Percentiles rank a stretch among this genome's conserved stretches.
Evolutionary conservation across 176 grass and related monocot species (phyloP).

Genomic region (Eleusine coracana): DNA sequence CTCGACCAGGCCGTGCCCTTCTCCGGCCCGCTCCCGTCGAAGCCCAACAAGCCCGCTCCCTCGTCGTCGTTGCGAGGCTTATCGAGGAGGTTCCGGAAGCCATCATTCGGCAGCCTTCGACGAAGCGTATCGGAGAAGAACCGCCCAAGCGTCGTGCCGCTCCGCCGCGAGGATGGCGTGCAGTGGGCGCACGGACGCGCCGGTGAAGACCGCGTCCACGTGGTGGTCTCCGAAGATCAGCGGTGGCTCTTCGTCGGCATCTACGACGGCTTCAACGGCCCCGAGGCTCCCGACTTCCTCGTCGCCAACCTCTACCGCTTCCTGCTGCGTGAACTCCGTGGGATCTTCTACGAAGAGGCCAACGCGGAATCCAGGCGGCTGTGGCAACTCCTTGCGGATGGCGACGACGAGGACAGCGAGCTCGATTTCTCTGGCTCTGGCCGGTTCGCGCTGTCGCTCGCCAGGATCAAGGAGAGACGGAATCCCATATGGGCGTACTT

Average conservation of each 20-base stretch:
- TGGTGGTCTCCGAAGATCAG: slow-evolving; percentile 91
- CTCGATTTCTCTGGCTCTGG: slow-evolving; percentile 76
- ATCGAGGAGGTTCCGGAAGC: slow-evolving; percentile 60
- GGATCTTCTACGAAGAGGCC: slow-evolving; percentile 69
- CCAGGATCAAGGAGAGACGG: slow-evolving; percentile 52
- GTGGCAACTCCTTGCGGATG: slow-evolving; percentile 81
- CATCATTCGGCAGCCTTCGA: slow-evolving; percentile 56
- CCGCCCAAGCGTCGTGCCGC: slow-evolving; percentile 59
- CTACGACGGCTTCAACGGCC: slow-evolving; percentile 95
- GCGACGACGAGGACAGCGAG: slow-evolving; percentile 59
- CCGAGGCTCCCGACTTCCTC: slow-evolving; percentile 90
- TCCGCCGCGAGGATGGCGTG: slow-evolving; percentile 60
- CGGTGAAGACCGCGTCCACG: slow-evolving; percentile 86
- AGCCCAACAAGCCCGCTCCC: slow-evolving; percentile 45
- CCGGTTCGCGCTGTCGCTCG: slow-evolving; percentile 72
- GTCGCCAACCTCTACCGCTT: slow-evolving; percentile 77
- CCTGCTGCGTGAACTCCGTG: slow-evolving; percentile 66
- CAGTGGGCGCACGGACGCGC: slow-evolving; percentile 93
- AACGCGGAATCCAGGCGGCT: slow-evolving; percentile 48
- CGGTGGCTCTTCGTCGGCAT: slow-evolving; percentile 93
- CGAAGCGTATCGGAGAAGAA: slow-evolving; percentile 74
- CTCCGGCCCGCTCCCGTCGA: slow-evolving; percentile 74
- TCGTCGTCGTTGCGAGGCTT: slow-evolving; percentile 46
- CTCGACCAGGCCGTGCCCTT: slow-evolving; percentile 64
- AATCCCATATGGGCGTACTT: slow-evolving; percentile 51